Evolutionary conservation across 1,284 basidiomycete species (phyloP).

Genomic region (Microbotryum intermedium): DNA sequence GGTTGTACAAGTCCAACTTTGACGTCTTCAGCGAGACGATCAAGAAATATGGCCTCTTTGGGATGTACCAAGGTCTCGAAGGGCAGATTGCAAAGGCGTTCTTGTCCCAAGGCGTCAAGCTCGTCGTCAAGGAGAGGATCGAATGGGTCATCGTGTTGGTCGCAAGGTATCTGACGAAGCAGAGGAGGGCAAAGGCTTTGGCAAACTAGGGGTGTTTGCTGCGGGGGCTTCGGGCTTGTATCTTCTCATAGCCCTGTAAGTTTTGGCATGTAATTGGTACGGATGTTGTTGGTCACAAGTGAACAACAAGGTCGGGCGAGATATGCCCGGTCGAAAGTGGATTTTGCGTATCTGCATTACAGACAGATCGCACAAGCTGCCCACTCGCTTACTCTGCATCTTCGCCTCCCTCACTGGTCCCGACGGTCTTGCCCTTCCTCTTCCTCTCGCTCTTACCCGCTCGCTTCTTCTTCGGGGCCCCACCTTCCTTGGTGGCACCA

Average conservation of each 20-base stretch:
- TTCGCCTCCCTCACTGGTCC: not conserved
- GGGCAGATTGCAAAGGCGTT: slow-evolving; percentile 84
- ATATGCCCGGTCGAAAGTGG: no score
- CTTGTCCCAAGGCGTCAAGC: slow-evolving; percentile 38
- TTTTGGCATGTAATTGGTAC: no score
- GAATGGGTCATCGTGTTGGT: no score
- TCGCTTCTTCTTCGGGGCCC: slow-evolving; percentile 38
- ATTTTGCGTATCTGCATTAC: no score
- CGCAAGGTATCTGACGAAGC: no score
- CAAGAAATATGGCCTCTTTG: slow-evolving; percentile 63
- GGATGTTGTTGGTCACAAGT: no score
- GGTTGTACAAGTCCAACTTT: slow-evolving; percentile 27
- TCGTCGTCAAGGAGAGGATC: slow-evolving; percentile 39
- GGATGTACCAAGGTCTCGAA: slow-evolving; percentile 73
- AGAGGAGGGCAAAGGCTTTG: no score
- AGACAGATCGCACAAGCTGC: not conserved
- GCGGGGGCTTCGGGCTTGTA: no score
- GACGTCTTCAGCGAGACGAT: slow-evolving; percentile 44
- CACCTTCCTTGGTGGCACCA: slow-evolving; percentile 7
- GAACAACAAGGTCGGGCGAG: no score
- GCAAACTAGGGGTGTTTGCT: no score
- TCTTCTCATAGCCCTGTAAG: no score
- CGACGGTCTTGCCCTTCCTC: slow-evolving; percentile 11
- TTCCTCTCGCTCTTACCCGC: slow-evolving; percentile 45
- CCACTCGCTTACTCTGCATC: not conserved